A percentile compares a stretch with the other conserved stretches of the same genome.
phyloP scores from a whole-genome alignment of 2,329 filamentous ascomycete genomes.

The Trichoderma koningii region DNA sequence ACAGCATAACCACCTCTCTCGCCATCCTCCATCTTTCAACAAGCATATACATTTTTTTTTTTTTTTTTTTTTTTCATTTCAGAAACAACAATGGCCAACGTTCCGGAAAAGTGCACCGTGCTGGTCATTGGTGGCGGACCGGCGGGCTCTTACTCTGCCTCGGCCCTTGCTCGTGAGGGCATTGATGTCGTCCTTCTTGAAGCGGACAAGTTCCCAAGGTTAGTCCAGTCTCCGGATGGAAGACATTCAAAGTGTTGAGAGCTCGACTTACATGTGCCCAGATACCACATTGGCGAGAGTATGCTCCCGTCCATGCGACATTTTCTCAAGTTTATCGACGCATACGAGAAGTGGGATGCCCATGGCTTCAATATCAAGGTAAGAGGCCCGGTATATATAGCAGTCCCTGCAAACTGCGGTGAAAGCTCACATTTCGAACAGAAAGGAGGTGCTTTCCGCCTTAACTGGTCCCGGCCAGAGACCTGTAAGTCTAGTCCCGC shows the following conservation, averaged over 20 bases:
- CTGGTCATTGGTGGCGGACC: constrained; percentile 50
- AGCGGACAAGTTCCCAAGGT: constrained; percentile 47
- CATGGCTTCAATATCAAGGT: constrained; percentile 48
- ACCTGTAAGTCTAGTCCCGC: constrained; percentile 36
- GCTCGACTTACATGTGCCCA: neutral
- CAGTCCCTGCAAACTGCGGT: too few relatives aligned
- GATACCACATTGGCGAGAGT: constrained; percentile 45
- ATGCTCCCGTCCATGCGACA: constrained; percentile 45
- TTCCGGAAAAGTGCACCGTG: constrained; percentile 38
- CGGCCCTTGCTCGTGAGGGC: constrained; percentile 48
- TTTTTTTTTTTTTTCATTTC: neutral
- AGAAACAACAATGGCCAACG: constrained; percentile 25
- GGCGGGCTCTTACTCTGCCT: constrained; percentile 48
- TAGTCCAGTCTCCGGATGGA: neutral
- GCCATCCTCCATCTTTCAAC: neutral
- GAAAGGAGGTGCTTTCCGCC: constrained; percentile 44
- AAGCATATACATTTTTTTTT: neutral
- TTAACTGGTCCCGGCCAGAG: constrained; percentile 39
- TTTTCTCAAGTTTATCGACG: constrained; percentile 49
- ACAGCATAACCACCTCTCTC: neutral
- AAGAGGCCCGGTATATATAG: neutral
- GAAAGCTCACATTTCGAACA: neutral
- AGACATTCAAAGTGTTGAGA: neutral
- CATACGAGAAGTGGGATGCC: constrained; percentile 42
- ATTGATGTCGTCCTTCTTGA: constrained; percentile 49